phyloP scores from a whole-genome alignment of 2,329 filamentous ascomycete genomes.

The Zasmidium citrigriseum region DNA sequence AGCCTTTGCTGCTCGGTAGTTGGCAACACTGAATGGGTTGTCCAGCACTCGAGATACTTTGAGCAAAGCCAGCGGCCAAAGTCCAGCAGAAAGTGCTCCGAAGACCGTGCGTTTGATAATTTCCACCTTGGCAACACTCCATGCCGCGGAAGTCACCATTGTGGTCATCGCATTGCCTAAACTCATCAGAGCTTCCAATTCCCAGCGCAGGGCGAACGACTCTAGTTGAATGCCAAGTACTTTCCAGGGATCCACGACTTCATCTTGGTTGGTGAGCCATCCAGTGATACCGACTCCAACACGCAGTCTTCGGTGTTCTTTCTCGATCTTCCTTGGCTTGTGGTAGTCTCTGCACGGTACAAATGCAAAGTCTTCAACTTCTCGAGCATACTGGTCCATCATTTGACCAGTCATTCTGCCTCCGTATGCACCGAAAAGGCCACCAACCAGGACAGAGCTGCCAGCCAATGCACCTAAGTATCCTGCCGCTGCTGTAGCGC shows the following conservation, averaged over 20 bases:
- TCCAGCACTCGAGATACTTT: constrained; percentile 46
- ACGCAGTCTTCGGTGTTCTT: constrained; percentile 59
- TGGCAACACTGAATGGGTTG: constrained; percentile 43
- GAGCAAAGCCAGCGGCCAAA: constrained; percentile 51
- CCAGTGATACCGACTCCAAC: constrained; percentile 60
- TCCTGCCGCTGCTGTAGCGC: constrained; percentile 71
- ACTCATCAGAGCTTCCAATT: constrained; percentile 70
- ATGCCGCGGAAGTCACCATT: constrained; percentile 78
- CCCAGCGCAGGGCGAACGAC: constrained; percentile 81
- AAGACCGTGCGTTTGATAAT: constrained; percentile 66
- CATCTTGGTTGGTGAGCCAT: constrained; percentile 72
- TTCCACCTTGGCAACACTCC: constrained; percentile 72
- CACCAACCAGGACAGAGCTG: constrained; percentile 76
- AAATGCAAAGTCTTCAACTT: constrained; percentile 87
- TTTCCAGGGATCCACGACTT: constrained; percentile 77
- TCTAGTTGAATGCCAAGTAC: constrained; percentile 72
- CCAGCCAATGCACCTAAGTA: constrained; percentile 80
- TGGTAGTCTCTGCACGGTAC: constrained; percentile 68
- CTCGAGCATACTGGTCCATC: constrained; percentile 83
- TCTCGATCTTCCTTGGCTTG: constrained; percentile 53
- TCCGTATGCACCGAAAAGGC: constrained; percentile 89
- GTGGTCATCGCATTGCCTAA: constrained; percentile 76
- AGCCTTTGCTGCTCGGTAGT: constrained; percentile 39
- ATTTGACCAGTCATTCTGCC: constrained; percentile 79
- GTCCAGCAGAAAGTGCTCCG: constrained; percentile 46